A percentile compares a stretch with the other conserved stretches of the same genome.
phyloP scores from a whole-genome alignment of 2,329 filamentous ascomycete genomes.

The Hirsutella minnesotensis region DNA sequence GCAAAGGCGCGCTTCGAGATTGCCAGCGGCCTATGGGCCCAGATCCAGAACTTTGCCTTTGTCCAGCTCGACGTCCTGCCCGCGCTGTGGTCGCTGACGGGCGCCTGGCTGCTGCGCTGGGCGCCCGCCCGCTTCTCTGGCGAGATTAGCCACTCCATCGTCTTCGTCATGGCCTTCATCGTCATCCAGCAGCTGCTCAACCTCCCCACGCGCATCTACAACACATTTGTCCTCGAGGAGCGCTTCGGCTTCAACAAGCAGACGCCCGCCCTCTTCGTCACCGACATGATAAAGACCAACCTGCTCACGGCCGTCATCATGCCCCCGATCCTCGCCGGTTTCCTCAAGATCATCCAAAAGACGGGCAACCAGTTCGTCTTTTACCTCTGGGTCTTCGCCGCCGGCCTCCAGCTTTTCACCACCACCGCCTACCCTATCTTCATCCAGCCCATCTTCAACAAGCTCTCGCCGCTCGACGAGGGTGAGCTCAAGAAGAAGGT shows the following conservation, averaged over 20 bases:
- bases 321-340: conserved; percentile 79
- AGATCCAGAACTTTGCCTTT: conserved; percentile 78
- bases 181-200: conserved; percentile 69
- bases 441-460: conserved; percentile 96
- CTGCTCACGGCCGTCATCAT: conserved; percentile 68
- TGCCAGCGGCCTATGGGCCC: conserved; percentile 68
- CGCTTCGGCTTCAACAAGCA: conserved; percentile 99
- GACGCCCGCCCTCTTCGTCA: conserved; percentile 76
- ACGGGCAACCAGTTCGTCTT: conserved; percentile 95
- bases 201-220: conserved; percentile 76
- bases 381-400: conserved; percentile 90
- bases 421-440: conserved; percentile 93
- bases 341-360: conserved; percentile 87
- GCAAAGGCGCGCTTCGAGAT: conserved; percentile 89
- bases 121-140: conserved; percentile 71
- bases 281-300: conserved; percentile 85
- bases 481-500: conserved; percentile 81
- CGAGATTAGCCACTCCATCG: conserved; percentile 85
- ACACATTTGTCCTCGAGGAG: conserved; percentile 92
- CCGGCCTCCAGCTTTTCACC: conserved; percentile 81
- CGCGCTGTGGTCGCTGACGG: conserved; percentile 77
- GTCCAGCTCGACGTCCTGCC: conserved; percentile 87
- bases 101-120: conserved; percentile 60
- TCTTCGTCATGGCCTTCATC: conserved; percentile 84
- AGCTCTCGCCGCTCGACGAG: conserved; percentile 81